These are phyloP conservation scores for Sicyos edulis DNA, from an alignment of 306 rosid species.

Conservation along the genomic window DNA sequence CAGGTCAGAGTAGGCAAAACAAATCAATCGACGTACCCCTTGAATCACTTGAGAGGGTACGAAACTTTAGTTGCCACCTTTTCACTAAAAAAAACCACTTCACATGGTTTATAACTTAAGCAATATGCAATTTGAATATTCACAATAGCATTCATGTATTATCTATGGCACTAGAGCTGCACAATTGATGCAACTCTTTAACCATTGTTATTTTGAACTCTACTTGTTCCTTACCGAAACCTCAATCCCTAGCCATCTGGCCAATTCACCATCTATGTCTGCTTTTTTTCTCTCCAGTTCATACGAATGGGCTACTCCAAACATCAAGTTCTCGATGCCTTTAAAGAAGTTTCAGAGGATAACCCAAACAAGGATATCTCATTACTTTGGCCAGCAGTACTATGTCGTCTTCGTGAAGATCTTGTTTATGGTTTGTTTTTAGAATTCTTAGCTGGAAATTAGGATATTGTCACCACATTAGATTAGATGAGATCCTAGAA, in stretches of 20 bases:
- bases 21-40: conserved; percentile 48
- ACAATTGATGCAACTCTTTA: background rate
- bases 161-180: background rate
- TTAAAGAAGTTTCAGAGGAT: conserved; percentile 47
- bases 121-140: background rate
- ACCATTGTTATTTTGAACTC: background rate
- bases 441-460: conserved; percentile 30
- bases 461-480: conserved; percentile 15
- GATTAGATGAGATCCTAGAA: conserved; percentile 16
- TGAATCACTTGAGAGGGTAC: conserved; percentile 69
- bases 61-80: background rate
- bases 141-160: background rate
- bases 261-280: conserved; percentile 5
- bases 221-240: background rate
- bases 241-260: background rate
- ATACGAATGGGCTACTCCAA: conserved; percentile 69
- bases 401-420: conserved; percentile 67
- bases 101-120: background rate
- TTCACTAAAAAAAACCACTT: background rate
- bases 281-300: conserved; percentile 36
- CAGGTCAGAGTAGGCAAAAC: conserved; percentile 28
- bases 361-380: conserved; percentile 50
- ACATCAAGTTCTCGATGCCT: conserved; percentile 57
- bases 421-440: conserved; percentile 55
- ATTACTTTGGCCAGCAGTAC: conserved; percentile 72